These are phyloP conservation scores for Pythium aphanidermatum DNA, from an alignment of 352 stramenopile species.

Conservation along the genomic window DNA sequence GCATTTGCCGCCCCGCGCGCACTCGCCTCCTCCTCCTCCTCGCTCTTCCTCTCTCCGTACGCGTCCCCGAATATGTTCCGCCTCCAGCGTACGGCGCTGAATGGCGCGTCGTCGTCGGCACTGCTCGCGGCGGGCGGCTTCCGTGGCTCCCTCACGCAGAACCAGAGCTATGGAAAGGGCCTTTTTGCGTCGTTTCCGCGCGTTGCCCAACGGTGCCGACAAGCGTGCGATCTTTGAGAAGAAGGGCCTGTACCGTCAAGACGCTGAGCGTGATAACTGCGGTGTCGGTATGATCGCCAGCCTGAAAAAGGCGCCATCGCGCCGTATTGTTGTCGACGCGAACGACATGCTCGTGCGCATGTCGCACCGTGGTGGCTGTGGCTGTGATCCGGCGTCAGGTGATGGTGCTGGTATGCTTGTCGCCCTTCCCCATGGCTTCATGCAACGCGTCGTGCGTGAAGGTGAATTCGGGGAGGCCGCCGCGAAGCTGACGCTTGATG, in stretches of 20 bases:
- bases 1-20: slow-evolving; percentile 3
- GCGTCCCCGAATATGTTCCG: slow-evolving; percentile 29
- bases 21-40: background rate
- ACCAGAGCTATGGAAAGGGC: slow-evolving; percentile 6
- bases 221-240: slow-evolving; percentile 52
- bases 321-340: slow-evolving; percentile 89
- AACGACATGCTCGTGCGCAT: slow-evolving; percentile 98
- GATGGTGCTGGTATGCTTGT: slow-evolving; percentile 94
- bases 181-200: slow-evolving; percentile 30
- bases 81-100: slow-evolving; percentile 19
- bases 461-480: slow-evolving; percentile 56
- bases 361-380: slow-evolving; percentile 93
- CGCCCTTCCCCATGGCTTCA: slow-evolving; percentile 94
- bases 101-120: slow-evolving; percentile 10
- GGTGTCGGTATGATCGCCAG: slow-evolving; percentile 95
- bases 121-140: background rate
- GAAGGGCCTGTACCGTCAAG: slow-evolving; percentile 50
- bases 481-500: slow-evolving; percentile 30
- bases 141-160: background rate
- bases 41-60: background rate
- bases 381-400: slow-evolving; percentile 93
- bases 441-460: slow-evolving; percentile 76
- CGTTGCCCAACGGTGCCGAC: slow-evolving; percentile 38
- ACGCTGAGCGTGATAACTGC: slow-evolving; percentile 74
- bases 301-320: slow-evolving; percentile 91